Base-by-base conservation (phyloP, 1,139 yeast genomes). In the Candida tropicalis region DNA sequence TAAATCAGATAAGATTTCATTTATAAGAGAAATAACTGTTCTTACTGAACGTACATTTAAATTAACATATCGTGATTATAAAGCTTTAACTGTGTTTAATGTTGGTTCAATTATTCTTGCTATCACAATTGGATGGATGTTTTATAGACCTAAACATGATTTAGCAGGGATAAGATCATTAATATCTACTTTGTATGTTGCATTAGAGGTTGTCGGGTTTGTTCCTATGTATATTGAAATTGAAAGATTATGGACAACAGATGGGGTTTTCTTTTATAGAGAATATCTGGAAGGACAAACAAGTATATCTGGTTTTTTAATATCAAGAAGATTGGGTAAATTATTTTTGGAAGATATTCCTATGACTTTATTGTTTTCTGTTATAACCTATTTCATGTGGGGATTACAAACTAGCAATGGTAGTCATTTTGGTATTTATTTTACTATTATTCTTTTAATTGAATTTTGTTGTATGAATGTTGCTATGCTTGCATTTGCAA, bases 201-300 rank as follows among this genome's bases (percentile, higher is more conserved):
- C 84, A 35, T 65, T 77, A 41, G 86, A 88, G 40, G 67, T 85
- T 17, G 82, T 86, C 57, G 86, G 88, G 3, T 86, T 87, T 57
- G 62, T 83, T 44, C 79, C 88, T 36, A 64, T 86, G 58, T 68
- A 87, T 41, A 82, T 83, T 57, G 97, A 89, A 61, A 73, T 84
- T 3, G 87, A 85, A 57, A 68, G 96, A 37, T 65, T 88, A 6
- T 86, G 91, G 70, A 68, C 73, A 5, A 68, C 73, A 7, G 97
- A 88, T 59, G 81, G 91, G 29, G 68, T 76, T 34, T 74, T 82
- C 16, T 88, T 82, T 59, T 87, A 83, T 58, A 68, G 93, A 47
- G 97, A 89, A 60, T 73, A 86, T 47, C 75, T 79, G 40, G 96
- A 89, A 50, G 77, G 83, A n/a, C 76, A 80, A 45, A 79, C 82